phyloP scores from a whole-genome alignment of 2,329 filamentous ascomycete genomes.

The Aspergillus brunneoviolaceus region DNA sequence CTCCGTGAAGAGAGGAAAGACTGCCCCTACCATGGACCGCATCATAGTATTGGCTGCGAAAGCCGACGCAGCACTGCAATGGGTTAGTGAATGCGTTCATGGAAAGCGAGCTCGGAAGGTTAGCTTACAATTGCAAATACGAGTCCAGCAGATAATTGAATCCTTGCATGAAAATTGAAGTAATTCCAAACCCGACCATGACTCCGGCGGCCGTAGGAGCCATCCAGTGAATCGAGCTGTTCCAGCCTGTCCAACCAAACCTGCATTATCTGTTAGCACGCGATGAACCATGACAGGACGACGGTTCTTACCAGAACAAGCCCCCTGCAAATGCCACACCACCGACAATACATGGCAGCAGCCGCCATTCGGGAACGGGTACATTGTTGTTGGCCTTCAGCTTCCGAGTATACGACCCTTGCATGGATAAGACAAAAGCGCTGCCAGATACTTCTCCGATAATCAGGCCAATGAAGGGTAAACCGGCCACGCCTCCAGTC shows the following conservation, averaged over 20 bases:
- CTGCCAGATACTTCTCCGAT: constrained; percentile 20
- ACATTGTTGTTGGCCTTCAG: constrained; percentile 20
- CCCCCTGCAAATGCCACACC: constrained; percentile 22
- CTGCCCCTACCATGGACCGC: constrained; percentile 22
- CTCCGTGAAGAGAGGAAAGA: constrained; percentile 23
- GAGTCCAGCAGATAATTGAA: constrained; percentile 26
- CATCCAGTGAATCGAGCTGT: constrained; percentile 24
- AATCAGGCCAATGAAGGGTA: constrained; percentile 24
- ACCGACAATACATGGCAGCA: constrained; percentile 24
- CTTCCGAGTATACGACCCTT: constrained; percentile 18
- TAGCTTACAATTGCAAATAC: constrained; percentile 21
- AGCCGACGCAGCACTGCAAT: constrained; percentile 20
- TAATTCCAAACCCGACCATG: constrained; percentile 24
- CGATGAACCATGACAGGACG: neutral
- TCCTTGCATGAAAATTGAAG: constrained; percentile 25
- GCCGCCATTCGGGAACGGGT: constrained; percentile 25
- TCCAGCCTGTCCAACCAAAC: constrained; percentile 28
- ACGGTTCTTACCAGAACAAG: constrained; percentile 21
- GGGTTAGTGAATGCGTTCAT: neutral
- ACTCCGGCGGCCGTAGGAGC: constrained; percentile 22
- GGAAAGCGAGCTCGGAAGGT: neutral
- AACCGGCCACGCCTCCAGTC: constrained; percentile 15
- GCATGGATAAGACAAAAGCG: constrained; percentile 18
- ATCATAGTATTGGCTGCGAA: constrained; percentile 26
- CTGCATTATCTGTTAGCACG: constrained; percentile 10